Evolutionary conservation across 352 stramenopile species (phyloP).

Genomic region (Salisapilia sapeloensis): DNA sequence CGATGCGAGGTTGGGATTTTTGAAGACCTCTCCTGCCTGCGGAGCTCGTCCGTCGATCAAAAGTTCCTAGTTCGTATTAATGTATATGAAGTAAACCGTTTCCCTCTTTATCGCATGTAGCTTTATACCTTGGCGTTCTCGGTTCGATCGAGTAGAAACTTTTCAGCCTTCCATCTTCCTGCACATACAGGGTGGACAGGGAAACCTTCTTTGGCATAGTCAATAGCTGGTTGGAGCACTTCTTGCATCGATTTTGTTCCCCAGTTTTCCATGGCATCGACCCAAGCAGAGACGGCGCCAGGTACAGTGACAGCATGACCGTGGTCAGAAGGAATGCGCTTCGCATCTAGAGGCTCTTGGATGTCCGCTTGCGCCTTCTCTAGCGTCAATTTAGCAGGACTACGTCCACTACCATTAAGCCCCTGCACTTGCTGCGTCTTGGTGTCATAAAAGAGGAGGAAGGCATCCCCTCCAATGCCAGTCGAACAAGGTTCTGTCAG

Average conservation of each 20-base stretch:
- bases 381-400: slow-evolving; percentile 62
- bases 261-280: slow-evolving; percentile 78
- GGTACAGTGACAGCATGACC: slow-evolving; percentile 77
- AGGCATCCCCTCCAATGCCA: slow-evolving; percentile 86
- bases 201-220: slow-evolving; percentile 86
- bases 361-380: slow-evolving; percentile 36
- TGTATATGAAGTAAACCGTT: not conserved
- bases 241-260: slow-evolving; percentile 70
- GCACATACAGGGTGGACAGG: slow-evolving; percentile 84
- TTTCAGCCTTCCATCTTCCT: slow-evolving; percentile 59
- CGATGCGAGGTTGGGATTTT: slow-evolving; percentile 70
- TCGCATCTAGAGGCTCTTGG: slow-evolving; percentile 6
- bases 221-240: slow-evolving; percentile 81
- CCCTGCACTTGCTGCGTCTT: slow-evolving; percentile 60
- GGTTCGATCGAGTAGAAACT: slow-evolving; percentile 39
- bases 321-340: slow-evolving; percentile 30
- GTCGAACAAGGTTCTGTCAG: slow-evolving; percentile 66
- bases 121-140: slow-evolving; percentile 15
- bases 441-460: slow-evolving; percentile 90
- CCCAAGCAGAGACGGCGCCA: slow-evolving; percentile 85
- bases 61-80: slow-evolving; percentile 12
- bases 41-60: slow-evolving; percentile 32
- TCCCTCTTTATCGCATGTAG: not conserved
- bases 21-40: slow-evolving; percentile 61
- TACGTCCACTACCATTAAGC: slow-evolving; percentile 88